phyloP scores from a whole-genome alignment of 129 eudicot genomes.

The Chrysanthemum lavandulifolium region DNA sequence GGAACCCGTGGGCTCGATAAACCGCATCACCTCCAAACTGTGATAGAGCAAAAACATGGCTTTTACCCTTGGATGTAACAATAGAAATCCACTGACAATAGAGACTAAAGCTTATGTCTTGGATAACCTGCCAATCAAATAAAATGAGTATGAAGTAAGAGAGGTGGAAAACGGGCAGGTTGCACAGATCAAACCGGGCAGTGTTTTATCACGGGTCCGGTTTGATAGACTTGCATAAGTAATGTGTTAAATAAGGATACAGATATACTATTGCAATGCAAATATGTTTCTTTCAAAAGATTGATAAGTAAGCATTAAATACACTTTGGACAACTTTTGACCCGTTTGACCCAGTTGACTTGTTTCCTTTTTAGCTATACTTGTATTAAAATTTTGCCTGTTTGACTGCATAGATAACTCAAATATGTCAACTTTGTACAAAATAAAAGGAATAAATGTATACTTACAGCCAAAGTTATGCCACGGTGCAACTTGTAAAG shows the following conservation, averaged over 20 bases:
- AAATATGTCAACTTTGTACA: background rate
- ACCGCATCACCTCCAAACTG: conserved; percentile 50
- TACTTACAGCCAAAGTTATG: conserved; percentile 54
- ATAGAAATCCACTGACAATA: conserved; percentile 51
- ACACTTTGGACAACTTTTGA: background rate
- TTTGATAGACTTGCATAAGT: no score
- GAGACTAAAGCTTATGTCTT: conserved; percentile 53
- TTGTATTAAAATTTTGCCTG: background rate
- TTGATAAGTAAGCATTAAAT: background rate
- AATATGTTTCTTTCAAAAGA: no score
- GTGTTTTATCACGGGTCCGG: no score
- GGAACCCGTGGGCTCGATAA: conserved; percentile 29
- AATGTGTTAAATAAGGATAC: no score
- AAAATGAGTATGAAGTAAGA: conserved; percentile 16
- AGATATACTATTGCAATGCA: no score
- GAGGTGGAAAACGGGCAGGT: background rate
- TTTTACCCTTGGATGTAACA: conserved; percentile 51
- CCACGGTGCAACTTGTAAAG: conserved; percentile 63
- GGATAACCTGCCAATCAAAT: conserved; percentile 42
- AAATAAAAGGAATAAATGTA: conserved; percentile 20
- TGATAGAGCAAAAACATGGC: conserved; percentile 48
- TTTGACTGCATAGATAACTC: background rate
- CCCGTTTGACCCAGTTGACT: background rate
- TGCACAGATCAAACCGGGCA: background rate
- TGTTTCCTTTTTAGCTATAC: background rate